A percentile compares a stretch with the other conserved stretches of the same genome.
Conservation (phyloP, 2,329 filamentous ascomycete genomes). For the Neofusicoccum umdonicola region DNA sequence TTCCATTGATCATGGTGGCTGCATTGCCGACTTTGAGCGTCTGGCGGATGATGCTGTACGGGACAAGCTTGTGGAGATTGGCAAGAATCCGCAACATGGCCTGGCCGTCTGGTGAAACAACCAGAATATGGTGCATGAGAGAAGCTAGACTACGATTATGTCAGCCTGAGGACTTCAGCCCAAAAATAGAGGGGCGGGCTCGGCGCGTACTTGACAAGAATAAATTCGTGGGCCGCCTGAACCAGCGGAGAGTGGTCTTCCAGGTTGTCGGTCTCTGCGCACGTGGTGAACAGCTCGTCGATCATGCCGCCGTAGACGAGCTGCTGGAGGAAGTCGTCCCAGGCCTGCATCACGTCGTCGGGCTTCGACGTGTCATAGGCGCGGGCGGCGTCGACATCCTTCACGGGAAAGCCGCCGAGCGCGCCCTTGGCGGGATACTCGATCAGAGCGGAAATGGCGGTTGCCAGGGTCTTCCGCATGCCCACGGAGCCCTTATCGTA, state of each 20-base stretch:
- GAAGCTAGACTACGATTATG: slow-evolving; percentile 61
- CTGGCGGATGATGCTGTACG: slow-evolving; percentile 70
- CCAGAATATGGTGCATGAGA: slow-evolving; percentile 70
- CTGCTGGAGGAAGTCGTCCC: slow-evolving; percentile 64
- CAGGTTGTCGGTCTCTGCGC: slow-evolving; percentile 60
- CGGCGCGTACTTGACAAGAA: slow-evolving; percentile 64
- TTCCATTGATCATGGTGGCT: slow-evolving; percentile 75
- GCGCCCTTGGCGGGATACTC: slow-evolving; percentile 67
- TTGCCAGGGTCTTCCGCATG: slow-evolving; percentile 71
- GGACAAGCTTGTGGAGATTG: slow-evolving; percentile 67
- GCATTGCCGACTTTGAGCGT: slow-evolving; percentile 75
- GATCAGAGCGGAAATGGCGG: slow-evolving; percentile 66
- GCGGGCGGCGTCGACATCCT: slow-evolving; percentile 29
- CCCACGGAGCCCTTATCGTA: slow-evolving; percentile 77
- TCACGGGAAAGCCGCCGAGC: slow-evolving; percentile 58
- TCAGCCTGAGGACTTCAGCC: background rate
- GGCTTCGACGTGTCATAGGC: slow-evolving; percentile 60
- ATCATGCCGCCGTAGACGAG: slow-evolving; percentile 67
- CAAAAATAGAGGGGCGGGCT: background rate
- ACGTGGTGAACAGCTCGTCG: slow-evolving; percentile 62
- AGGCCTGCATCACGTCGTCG: slow-evolving; percentile 61
- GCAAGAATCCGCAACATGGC: slow-evolving; percentile 70
- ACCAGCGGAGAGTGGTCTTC: slow-evolving; percentile 63
- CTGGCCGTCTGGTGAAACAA: slow-evolving; percentile 71
- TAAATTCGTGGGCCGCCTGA: slow-evolving; percentile 64